These are phyloP conservation scores for Theileria equi DNA, from an alignment of 169 alveolate genomes.

Conservation along the genomic window DNA sequence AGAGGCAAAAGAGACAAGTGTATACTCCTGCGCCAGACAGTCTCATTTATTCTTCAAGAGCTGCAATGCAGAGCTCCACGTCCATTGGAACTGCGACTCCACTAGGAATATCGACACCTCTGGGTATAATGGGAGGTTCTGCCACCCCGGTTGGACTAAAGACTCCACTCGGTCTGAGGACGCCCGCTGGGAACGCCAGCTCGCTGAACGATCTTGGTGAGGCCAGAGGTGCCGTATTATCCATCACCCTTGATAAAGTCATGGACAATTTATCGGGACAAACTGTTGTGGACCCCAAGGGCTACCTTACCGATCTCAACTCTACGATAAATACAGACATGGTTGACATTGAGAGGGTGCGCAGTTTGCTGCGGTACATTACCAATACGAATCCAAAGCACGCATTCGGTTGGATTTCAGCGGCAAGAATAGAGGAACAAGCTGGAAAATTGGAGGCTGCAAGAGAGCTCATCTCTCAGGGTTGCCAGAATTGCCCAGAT, in stretches of 20 bases:
- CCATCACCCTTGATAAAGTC: constrained; percentile 89
- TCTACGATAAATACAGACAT: constrained; percentile 88
- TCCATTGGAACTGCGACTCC: constrained; percentile 71
- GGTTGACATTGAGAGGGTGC: constrained; percentile 93
- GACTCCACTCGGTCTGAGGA: constrained; percentile 74
- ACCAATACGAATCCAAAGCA: constrained; percentile 93
- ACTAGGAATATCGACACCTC: constrained; percentile 73
- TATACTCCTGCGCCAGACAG: constrained; percentile 90
- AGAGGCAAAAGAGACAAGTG: constrained; percentile 83
- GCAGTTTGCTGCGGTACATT: constrained; percentile 83
- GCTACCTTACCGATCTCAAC: constrained; percentile 90
- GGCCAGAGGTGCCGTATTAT: constrained; percentile 91
- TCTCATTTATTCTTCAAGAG: constrained; percentile 67
- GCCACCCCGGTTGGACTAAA: constrained; percentile 83
- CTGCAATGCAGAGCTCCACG: constrained; percentile 70
- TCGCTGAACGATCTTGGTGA: constrained; percentile 86
- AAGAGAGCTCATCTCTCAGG: constrained; percentile 92
- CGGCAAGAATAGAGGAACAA: constrained; percentile 97
- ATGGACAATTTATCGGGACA: constrained; percentile 91
- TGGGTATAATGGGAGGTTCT: constrained; percentile 77
- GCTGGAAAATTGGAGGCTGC: constrained; percentile 92
- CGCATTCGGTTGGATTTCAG: constrained; percentile 99
- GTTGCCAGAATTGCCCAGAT: constrained; percentile 93
- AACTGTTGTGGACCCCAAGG: constrained; percentile 94
- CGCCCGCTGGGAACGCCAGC: constrained; percentile 66